phyloP scores from a whole-genome alignment of 257 asterid species.

The Rehmannia glutinosa region DNA sequence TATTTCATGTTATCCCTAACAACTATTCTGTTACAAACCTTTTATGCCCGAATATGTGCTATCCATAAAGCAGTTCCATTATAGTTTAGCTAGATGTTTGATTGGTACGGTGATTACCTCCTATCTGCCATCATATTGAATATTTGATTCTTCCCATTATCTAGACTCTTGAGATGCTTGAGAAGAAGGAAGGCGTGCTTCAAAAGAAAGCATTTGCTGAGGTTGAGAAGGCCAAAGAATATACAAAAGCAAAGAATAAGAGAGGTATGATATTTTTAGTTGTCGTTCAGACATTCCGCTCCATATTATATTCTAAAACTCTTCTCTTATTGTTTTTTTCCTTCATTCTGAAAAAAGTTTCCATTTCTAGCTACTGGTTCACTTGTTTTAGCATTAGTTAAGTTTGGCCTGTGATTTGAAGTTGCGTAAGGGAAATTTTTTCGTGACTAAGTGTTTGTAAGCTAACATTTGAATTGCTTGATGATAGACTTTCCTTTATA shows the following conservation, averaged over 20 bases:
- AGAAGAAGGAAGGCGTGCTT: too few relatives aligned
- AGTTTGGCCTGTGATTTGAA: neutral
- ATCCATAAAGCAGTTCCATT: neutral
- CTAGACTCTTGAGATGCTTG: too few relatives aligned
- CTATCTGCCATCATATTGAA: too few relatives aligned
- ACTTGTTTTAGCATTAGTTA: neutral
- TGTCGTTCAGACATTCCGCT: too few relatives aligned
- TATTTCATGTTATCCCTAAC: neutral
- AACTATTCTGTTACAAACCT: neutral
- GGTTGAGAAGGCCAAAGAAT: too few relatives aligned
- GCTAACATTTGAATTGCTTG: neutral
- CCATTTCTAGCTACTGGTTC: too few relatives aligned
- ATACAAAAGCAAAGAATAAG: slow-evolving; percentile 50
- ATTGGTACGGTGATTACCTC: too few relatives aligned
- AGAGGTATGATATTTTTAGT: slow-evolving; percentile 50
- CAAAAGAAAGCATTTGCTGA: too few relatives aligned
- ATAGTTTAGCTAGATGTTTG: neutral
- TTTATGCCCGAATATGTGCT: neutral
- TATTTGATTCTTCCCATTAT: neutral
- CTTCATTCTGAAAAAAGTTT: neutral
- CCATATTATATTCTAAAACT: neutral
- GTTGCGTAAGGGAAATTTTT: neutral
- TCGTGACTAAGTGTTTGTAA: neutral
- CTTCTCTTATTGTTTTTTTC: neutral
- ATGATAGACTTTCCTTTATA: neutral